Conservation (phyloP, 2,329 filamentous ascomycete species). For the Aspergillus awamori region DNA sequence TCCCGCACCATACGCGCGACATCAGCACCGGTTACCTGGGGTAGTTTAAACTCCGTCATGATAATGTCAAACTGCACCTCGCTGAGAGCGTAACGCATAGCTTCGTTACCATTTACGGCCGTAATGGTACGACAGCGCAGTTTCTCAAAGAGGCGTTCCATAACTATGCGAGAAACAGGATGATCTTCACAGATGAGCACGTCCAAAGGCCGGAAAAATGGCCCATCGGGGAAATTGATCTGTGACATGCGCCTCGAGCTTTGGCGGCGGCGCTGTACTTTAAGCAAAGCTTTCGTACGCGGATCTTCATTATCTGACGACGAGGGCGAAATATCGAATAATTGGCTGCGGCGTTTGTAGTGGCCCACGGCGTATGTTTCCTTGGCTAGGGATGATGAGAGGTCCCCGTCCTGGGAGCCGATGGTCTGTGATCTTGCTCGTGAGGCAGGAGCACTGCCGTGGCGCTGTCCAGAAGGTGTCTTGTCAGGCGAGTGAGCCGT, state of each 20-base stretch:
- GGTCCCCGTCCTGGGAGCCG: slow-evolving; percentile 88
- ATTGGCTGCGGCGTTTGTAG: slow-evolving; percentile 88
- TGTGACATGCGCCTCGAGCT: slow-evolving; percentile 93
- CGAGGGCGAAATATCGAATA: slow-evolving; percentile 94
- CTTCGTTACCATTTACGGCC: slow-evolving; percentile 86
- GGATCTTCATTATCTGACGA: slow-evolving; percentile 97
- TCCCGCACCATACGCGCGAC: slow-evolving; percentile 97
- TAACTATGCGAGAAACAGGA: slow-evolving; percentile 94
- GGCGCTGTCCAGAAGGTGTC: slow-evolving; percentile 57
- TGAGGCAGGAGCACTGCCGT: slow-evolving; percentile 65
- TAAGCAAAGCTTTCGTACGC: slow-evolving; percentile 83
- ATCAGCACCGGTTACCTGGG: slow-evolving; percentile 91
- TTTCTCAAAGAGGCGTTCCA: slow-evolving; percentile 97
- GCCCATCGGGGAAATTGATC: slow-evolving; percentile 80
- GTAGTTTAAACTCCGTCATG: slow-evolving; percentile 94
- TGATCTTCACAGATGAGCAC: slow-evolving; percentile 97
- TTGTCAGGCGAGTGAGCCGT: slow-evolving; percentile 62
- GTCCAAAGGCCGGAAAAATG: slow-evolving; percentile 86
- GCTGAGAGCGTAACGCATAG: slow-evolving; percentile 89
- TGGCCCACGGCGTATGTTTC: slow-evolving; percentile 66
- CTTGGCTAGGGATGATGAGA: slow-evolving; percentile 65
- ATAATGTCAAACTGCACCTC: slow-evolving; percentile 99
- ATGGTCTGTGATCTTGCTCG: slow-evolving; percentile 88
- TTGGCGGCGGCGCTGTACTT: slow-evolving; percentile 91
- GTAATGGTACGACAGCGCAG: slow-evolving; percentile 91